Percentiles rank a stretch among this genome's conserved stretches.
Evolutionary conservation across 2,329 filamentous ascomycete species (phyloP).

Genomic region (Neonectria sp.): DNA sequence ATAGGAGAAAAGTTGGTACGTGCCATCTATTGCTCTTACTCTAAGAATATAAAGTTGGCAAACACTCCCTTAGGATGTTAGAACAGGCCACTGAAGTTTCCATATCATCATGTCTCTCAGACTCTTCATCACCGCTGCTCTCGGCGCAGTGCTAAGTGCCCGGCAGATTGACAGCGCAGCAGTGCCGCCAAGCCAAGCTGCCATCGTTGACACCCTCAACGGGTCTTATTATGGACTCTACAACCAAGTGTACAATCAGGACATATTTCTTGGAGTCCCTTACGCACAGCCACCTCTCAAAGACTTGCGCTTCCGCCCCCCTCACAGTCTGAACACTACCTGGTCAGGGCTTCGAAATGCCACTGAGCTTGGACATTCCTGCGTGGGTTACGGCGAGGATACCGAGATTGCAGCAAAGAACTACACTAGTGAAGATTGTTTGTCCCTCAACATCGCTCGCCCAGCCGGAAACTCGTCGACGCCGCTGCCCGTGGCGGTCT

Average conservation of each 20-base stretch:
- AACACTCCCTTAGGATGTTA: neutral
- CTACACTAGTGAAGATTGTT: slow-evolving; percentile 24
- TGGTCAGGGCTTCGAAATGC: slow-evolving; percentile 34
- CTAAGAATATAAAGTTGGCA: neutral
- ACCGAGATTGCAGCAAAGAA: neutral
- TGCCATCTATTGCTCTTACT: neutral
- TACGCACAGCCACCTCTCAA: slow-evolving; percentile 36
- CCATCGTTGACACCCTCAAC: slow-evolving; percentile 16
- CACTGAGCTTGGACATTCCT: slow-evolving; percentile 14
- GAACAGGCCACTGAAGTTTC: neutral
- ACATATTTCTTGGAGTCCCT: slow-evolving; percentile 34
- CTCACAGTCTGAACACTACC: slow-evolving; percentile 29
- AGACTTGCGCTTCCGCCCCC: slow-evolving; percentile 34
- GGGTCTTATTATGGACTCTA: slow-evolving; percentile 36
- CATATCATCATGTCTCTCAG: neutral
- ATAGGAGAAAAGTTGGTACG: neutral
- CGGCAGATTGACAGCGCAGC: neutral
- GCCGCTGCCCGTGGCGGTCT: slow-evolving; percentile 32
- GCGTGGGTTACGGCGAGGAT: neutral
- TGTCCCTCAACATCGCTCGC: slow-evolving; percentile 33
- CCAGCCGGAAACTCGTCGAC: neutral
- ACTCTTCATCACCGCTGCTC: neutral
- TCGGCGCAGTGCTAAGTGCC: neutral
- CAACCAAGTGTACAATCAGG: slow-evolving; percentile 29
- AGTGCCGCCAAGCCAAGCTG: neutral